Conservation (phyloP, 352 stramenopile genomes). For the Pythium rishiriense region DNA sequence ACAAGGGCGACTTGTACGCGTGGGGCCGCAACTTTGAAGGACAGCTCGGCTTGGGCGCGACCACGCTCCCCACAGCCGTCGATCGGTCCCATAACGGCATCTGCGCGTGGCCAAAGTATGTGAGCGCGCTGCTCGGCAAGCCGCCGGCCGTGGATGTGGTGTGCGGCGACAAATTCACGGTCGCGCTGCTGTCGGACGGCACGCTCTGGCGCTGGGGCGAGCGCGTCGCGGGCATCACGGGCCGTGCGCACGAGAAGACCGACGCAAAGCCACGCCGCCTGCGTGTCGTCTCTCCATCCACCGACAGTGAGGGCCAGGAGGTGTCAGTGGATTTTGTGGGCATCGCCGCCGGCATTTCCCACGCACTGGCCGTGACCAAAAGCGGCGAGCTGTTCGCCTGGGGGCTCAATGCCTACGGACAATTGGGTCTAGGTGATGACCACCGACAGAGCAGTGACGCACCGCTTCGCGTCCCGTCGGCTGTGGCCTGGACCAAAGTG, state of each 20-base stretch:
- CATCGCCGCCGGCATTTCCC: slow-evolving; percentile 65
- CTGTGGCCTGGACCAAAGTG: slow-evolving; percentile 44
- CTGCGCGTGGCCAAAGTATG: slow-evolving; percentile 77
- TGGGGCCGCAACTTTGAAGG: slow-evolving; percentile 89
- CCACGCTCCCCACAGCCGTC: slow-evolving; percentile 32
- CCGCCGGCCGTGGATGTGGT: slow-evolving; percentile 43
- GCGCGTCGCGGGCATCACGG: slow-evolving; percentile 40
- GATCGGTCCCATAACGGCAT: slow-evolving; percentile 51
- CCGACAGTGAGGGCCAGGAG: slow-evolving; percentile 19
- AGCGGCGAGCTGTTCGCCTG: slow-evolving; percentile 62
- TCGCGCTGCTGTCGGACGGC: slow-evolving; percentile 61
- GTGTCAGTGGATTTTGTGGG: slow-evolving; percentile 46
- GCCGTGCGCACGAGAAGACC: slow-evolving; percentile 17
- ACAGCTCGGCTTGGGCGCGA: slow-evolving; percentile 70
- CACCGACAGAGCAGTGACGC: slow-evolving; percentile 15
- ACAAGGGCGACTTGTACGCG: slow-evolving; percentile 85
- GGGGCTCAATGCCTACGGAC: slow-evolving; percentile 81
- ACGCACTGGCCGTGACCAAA: slow-evolving; percentile 65
- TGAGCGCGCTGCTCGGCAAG: slow-evolving; percentile 52
- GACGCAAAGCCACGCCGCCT: slow-evolving; percentile 32
- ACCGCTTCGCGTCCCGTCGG: slow-evolving; percentile 1
- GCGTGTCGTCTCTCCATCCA: slow-evolving; percentile 6
- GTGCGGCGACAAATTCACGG: slow-evolving; percentile 82
- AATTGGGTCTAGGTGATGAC: slow-evolving; percentile 60
- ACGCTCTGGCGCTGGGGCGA: slow-evolving; percentile 82